Conservation (phyloP, 2,329 filamentous ascomycete genomes). For the Xylaria sp. region DNA sequence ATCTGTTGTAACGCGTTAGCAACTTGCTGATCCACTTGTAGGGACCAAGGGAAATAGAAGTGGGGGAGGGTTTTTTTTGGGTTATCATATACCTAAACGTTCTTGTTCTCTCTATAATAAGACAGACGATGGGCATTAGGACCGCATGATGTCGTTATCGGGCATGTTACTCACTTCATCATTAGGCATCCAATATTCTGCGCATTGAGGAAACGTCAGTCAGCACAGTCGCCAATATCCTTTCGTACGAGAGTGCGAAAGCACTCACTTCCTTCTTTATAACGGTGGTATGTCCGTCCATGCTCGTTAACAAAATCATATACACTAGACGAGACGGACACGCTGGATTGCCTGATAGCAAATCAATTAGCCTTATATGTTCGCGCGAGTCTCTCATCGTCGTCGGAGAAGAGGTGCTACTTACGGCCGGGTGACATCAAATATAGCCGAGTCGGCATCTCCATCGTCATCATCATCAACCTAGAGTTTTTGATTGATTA, state of each 20-base stretch:
- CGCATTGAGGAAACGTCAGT: neutral
- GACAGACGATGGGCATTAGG: constrained; percentile 16
- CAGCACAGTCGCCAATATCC: neutral
- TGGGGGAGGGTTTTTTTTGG: neutral
- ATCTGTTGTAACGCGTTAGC: constrained; percentile 45
- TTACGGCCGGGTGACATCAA: constrained; percentile 30
- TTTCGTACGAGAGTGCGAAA: neutral
- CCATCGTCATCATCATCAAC: constrained; percentile 26
- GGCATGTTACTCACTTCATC: constrained; percentile 37
- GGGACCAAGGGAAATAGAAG: neutral
- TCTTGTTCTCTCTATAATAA: constrained; percentile 35
- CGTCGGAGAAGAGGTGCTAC: neutral
- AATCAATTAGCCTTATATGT: neutral
- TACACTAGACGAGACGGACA: constrained; percentile 42
- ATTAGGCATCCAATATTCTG: constrained; percentile 45
- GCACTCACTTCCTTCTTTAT: constrained; percentile 45
- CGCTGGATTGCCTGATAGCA: constrained; percentile 38
- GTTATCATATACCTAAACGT: constrained; percentile 32
- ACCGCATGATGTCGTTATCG: neutral
- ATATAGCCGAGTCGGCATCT: constrained; percentile 33
- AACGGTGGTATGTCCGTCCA: constrained; percentile 44
- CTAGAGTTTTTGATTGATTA: constrained; percentile 12
- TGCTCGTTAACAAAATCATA: constrained; percentile 44
- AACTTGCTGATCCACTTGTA: neutral
- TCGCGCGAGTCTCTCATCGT: neutral